Conservation (phyloP, 192 early-diverging fungal genomes). For the Coemansia sp. region DNA sequence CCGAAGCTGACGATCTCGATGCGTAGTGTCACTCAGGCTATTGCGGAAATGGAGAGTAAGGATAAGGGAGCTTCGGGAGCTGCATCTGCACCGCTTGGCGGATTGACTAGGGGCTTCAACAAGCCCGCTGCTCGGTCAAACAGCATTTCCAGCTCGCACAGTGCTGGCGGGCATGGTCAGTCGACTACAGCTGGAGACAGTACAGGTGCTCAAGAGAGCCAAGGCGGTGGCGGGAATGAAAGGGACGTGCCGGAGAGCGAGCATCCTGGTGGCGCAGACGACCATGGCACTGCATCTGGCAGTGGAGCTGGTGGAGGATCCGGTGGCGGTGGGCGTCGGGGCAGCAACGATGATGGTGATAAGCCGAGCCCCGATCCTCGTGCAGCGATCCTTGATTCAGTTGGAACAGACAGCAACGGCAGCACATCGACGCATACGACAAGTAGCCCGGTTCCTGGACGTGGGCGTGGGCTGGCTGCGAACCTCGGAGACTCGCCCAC, state of each 20-base stretch:
- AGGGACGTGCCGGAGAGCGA: neutral
- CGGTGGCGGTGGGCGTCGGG: constrained; percentile 1
- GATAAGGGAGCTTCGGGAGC: constrained; percentile 10
- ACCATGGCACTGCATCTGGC: too few species aligned
- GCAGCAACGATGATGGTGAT: constrained; percentile 18
- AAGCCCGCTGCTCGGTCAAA: constrained; percentile 38
- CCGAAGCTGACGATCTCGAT: constrained; percentile 32
- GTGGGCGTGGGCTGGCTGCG: constrained; percentile 35
- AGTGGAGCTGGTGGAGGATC: constrained; percentile 4
- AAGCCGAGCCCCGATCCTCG: constrained; percentile 33
- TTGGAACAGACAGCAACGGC: constrained; percentile 30
- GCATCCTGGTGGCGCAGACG: neutral
- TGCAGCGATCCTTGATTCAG: constrained; percentile 19
- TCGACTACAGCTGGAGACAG: constrained; percentile 17
- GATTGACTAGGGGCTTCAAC: constrained; percentile 3
- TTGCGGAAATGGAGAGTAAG: neutral
- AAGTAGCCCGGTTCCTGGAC: constrained; percentile 23
- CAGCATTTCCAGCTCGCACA: constrained; percentile 52
- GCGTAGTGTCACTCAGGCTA: constrained; percentile 12
- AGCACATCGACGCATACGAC: constrained; percentile 38
- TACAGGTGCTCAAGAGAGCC: neutral
- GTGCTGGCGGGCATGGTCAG: constrained; percentile 43
- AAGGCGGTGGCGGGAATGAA: neutral
- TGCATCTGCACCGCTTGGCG: constrained; percentile 36
- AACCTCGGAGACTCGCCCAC: constrained; percentile 14